Base-by-base conservation (phyloP, 2,329 filamentous ascomycete genomes). In the Harringtonia lauricola region DNA sequence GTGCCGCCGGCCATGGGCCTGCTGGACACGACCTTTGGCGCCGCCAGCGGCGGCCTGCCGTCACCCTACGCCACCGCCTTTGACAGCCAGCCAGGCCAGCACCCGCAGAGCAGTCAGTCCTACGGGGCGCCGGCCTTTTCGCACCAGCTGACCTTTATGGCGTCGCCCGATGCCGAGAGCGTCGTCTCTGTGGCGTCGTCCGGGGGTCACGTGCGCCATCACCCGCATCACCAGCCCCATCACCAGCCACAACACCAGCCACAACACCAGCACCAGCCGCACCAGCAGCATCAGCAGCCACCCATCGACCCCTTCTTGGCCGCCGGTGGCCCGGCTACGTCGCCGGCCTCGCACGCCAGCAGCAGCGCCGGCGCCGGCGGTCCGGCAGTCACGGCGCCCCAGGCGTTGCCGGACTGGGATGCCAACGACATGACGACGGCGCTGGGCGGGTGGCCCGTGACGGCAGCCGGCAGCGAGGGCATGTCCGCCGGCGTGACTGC, bases 11-110 rank as follows among this genome's bases (percentile, higher is more conserved):
- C 48, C 2, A 41, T 63, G 6, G 62, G 60, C 30, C 56, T 75
- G 22, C 63, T 75, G 19, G 71, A 75, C 49, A 63, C 63, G n/a
- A 41, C 44, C 12, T 74, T 71, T 48, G 60, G 66, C 18, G 65
- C 67, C 46, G 73, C 71, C 5, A 72, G 69, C 2, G 73, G 71
- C 2, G 66, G 66, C 2, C 57, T 78, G 14, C 65, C 70, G 21
- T 63, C 63, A 31, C 64, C 66, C 0, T 72, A 71, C 21, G 46
- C 19, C 6, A 19, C 29, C 3, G 10, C 36, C 2, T 17, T 26
- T 9, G 21, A 22, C 14, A 36, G 31, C 29, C 10, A 17, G 31
- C 40, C 4, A 22, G n/a, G 5, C 9, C 29, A 19, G 10, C 18
- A n/a, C n/a, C 3, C 43, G 49, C 45, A 8, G 8, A 39, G 22